Evolutionary conservation across 1,284 basidiomycete species (phyloP).

Genomic region (Apiotrichum porosum): DNA sequence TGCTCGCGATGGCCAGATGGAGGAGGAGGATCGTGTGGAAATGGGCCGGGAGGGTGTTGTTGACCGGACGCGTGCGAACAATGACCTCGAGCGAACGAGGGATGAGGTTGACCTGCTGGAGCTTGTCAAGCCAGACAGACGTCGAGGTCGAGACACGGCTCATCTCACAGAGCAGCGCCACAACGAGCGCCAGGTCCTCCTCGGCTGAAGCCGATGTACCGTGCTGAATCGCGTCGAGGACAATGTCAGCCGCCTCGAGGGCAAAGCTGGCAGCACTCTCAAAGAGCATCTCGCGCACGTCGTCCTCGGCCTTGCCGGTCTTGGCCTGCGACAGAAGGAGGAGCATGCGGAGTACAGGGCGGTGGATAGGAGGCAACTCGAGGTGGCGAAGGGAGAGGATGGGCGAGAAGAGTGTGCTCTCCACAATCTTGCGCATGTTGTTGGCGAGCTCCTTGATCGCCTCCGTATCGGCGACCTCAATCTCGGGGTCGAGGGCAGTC

Average conservation of each 20-base stretch:
- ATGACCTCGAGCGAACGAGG: conserved; percentile 70
- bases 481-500: conserved; percentile 57
- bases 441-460: conserved; percentile 56
- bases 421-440: conserved; percentile 62
- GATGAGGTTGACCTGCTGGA: conserved; percentile 77
- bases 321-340: conserved; percentile 58
- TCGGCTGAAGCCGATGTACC: conserved; percentile 6
- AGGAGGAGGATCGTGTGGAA: conserved; percentile 74
- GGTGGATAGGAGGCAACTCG: conserved; percentile 68
- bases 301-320: conserved; percentile 7
- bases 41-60: conserved; percentile 52
- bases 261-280: conserved; percentile 32
- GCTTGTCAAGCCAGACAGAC: conserved; percentile 65
- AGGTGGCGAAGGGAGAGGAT: conserved; percentile 67
- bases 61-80: conserved; percentile 51
- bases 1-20: conserved; percentile 76
- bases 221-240: conserved; percentile 30
- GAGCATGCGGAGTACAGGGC: conserved; percentile 68
- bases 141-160: conserved; percentile 16
- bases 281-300: conserved; percentile 23
- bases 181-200: conserved; percentile 34
- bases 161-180: conserved; percentile 37
- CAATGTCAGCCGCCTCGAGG: conserved; percentile 36
- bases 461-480: conserved; percentile 49
- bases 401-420: conserved; percentile 69